Percentiles rank a stretch among this genome's conserved stretches.
Evolutionary conservation across 495 filamentous ascomycete species (phyloP).

Genomic region (Aspergillus campestris): DNA sequence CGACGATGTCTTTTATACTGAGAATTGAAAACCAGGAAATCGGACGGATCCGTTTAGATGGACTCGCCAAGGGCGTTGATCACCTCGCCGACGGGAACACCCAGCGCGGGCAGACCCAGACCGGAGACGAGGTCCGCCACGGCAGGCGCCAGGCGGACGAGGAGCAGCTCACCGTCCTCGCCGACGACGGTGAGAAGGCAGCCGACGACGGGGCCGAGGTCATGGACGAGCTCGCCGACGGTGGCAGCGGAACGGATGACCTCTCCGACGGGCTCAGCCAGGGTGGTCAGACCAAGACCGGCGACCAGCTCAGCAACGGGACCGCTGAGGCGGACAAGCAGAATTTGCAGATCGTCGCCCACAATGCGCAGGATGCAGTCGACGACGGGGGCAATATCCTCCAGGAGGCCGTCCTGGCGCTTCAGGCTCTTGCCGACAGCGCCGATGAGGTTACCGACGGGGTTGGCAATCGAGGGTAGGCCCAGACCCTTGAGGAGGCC

Average conservation of each 20-base stretch:
- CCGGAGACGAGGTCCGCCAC: slow-evolving; percentile 12
- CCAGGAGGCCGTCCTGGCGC: slow-evolving; percentile 8
- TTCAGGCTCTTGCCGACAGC: slow-evolving; percentile 7
- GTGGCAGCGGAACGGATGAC: slow-evolving; percentile 6
- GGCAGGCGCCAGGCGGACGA: slow-evolving; percentile 14
- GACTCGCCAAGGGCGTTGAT: slow-evolving; percentile 4
- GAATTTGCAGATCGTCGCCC: slow-evolving; percentile 4
- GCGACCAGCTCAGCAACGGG: slow-evolving; percentile 6
- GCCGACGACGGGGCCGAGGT: slow-evolving; percentile 14
- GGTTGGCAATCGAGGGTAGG: slow-evolving; percentile 9
- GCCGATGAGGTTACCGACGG: slow-evolving; percentile 11
- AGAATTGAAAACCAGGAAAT: too few relatives aligned
- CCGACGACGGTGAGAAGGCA: slow-evolving; percentile 17
- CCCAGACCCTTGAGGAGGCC: slow-evolving; percentile 13
- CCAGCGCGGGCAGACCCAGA: slow-evolving; percentile 11
- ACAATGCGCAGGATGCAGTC: slow-evolving; percentile 8
- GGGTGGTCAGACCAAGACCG: slow-evolving; percentile 5
- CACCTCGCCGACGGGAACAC: slow-evolving; percentile 7
- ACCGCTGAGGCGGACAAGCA: slow-evolving; percentile 9
- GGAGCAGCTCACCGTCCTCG: slow-evolving; percentile 12
- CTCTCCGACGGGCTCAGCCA: slow-evolving; percentile 4
- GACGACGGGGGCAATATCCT: slow-evolving; percentile 8
- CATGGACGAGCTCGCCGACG: slow-evolving; percentile 14
- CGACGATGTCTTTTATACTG: too few relatives aligned
- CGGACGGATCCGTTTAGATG: slow-evolving; percentile 1